These are phyloP conservation scores for Parietaria judaica DNA, from an alignment of 306 rosid species.

Conservation along the genomic window DNA sequence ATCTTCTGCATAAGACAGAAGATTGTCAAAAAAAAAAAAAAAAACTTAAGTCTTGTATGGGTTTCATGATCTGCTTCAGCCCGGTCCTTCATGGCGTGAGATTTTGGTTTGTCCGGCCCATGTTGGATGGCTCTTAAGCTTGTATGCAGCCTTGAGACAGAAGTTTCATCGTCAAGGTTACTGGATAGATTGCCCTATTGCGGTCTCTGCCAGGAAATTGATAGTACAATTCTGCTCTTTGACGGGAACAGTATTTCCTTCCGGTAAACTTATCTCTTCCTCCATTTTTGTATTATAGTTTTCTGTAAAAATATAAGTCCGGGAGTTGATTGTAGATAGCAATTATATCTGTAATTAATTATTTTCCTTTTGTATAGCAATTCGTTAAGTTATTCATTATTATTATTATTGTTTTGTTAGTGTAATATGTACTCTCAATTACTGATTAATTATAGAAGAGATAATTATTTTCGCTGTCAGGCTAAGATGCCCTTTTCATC, in stretches of 20 bases:
- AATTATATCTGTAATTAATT: too few relatives aligned
- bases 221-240: slow-evolving; percentile 82
- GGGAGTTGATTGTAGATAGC: too few relatives aligned
- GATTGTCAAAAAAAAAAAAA: too few relatives aligned
- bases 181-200: slow-evolving; percentile 92
- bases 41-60: too few relatives aligned
- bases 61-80: slow-evolving; percentile 47
- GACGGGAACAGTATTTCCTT: slow-evolving; percentile 69
- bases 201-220: slow-evolving; percentile 80
- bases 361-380: too few relatives aligned
- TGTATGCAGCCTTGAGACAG: slow-evolving; percentile 69
- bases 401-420: too few relatives aligned
- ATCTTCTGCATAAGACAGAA: slow-evolving; percentile 5
- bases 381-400: too few relatives aligned
- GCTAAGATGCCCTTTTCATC: too few relatives aligned
- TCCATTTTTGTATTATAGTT: slow-evolving; percentile 9
- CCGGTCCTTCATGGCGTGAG: slow-evolving; percentile 83
- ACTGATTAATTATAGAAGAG: too few relatives aligned
- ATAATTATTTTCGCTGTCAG: too few relatives aligned
- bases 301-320: neutral
- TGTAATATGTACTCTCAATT: too few relatives aligned
- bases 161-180: slow-evolving; percentile 72
- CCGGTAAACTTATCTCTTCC: slow-evolving; percentile 47
- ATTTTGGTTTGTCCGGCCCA: slow-evolving; percentile 68
- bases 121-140: slow-evolving; percentile 79